phyloP scores from a whole-genome alignment of 805 yeast genomes.

The Spathaspora hagerdaliae region DNA sequence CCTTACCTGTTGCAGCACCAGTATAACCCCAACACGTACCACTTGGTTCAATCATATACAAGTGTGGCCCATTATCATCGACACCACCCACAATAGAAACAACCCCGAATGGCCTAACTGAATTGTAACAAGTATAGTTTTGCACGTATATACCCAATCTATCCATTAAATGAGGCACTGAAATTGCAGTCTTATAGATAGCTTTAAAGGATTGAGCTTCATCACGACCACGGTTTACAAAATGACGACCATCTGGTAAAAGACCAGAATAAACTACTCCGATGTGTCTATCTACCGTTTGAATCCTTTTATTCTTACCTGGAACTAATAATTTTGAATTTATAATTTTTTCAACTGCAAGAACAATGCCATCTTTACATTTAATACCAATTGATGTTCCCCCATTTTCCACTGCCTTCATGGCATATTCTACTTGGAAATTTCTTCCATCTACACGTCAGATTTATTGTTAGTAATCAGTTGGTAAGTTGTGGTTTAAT shows the following conservation, averaged over 20 bases:
- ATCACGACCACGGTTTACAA: conserved; percentile 87
- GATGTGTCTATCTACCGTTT: conserved; percentile 86
- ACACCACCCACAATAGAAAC: conserved; percentile 91
- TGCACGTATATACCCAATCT: conserved; percentile 89
- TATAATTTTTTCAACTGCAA: conserved; percentile 93
- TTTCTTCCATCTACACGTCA: conserved; percentile 72
- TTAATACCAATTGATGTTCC: conserved; percentile 93
- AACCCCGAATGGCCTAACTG: conserved; percentile 97
- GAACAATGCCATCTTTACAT: conserved; percentile 89
- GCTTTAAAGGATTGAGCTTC: conserved; percentile 80
- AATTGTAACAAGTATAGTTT: conserved; percentile 91
- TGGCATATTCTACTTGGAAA: conserved; percentile 97
- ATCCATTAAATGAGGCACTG: conserved; percentile 78
- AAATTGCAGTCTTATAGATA: conserved; percentile 69
- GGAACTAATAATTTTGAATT: conserved; percentile 86
- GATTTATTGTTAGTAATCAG: conserved; percentile 25
- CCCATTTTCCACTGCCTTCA: conserved; percentile 96
- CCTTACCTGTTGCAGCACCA: conserved; percentile 98
- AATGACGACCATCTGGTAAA: conserved; percentile 93
- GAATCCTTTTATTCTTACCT: conserved; percentile 84
- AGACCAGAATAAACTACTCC: conserved; percentile 96
- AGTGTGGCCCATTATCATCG: conserved; percentile 85
- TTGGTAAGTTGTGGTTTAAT: neutral
- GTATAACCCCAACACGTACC: conserved; percentile 97
- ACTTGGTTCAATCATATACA: conserved; percentile 96